These are phyloP conservation scores for Cladorrhinum sp. DNA, from an alignment of 2,329 filamentous ascomycete genomes.

Conservation along the genomic window DNA sequence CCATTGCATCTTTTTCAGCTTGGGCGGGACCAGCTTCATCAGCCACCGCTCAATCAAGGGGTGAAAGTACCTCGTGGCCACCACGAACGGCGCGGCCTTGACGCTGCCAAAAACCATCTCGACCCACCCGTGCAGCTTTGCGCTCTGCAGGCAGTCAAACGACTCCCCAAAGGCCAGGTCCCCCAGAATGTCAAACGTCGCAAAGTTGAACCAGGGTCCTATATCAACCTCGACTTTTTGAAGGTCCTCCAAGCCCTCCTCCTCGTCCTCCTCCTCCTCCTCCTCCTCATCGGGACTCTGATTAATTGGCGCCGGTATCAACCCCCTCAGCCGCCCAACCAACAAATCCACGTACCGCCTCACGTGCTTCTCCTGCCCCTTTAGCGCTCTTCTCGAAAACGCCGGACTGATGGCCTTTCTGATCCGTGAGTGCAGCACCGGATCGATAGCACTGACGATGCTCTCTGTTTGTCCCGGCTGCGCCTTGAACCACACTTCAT, in stretches of 20 bases:
- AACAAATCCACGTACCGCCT: slow-evolving; percentile 36
- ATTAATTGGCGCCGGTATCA: too few relatives aligned
- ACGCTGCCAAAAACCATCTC: slow-evolving; percentile 13
- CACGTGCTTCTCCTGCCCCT: slow-evolving; percentile 39
- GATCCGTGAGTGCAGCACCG: slow-evolving; percentile 33
- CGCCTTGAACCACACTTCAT: slow-evolving; percentile 29
- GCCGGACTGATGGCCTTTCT: slow-evolving; percentile 37
- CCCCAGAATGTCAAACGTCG: slow-evolving; percentile 31
- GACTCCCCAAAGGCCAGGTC: slow-evolving; percentile 25
- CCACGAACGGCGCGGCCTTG: slow-evolving; percentile 7
- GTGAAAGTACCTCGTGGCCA: slow-evolving; percentile 12
- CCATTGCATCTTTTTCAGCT: slow-evolving; percentile 13
- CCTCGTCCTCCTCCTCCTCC: neutral
- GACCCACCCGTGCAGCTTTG: slow-evolving; percentile 21
- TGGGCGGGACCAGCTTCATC: slow-evolving; percentile 11
- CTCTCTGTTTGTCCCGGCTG: slow-evolving; percentile 24
- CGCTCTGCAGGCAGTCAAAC: slow-evolving; percentile 19
- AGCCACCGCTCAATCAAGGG: slow-evolving; percentile 9
- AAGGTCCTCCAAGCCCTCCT: too few relatives aligned
- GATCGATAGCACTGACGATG: slow-evolving; percentile 31
- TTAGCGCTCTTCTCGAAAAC: slow-evolving; percentile 38
- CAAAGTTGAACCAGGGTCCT: slow-evolving; percentile 35
- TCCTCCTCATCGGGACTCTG: too few relatives aligned
- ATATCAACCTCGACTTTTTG: slow-evolving; percentile 26
- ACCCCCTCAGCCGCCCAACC: slow-evolving; percentile 31